Evolutionary conservation across 75 land plant genomes (phyloP).

Genomic region (Cunninghamia lanceolata): DNA sequence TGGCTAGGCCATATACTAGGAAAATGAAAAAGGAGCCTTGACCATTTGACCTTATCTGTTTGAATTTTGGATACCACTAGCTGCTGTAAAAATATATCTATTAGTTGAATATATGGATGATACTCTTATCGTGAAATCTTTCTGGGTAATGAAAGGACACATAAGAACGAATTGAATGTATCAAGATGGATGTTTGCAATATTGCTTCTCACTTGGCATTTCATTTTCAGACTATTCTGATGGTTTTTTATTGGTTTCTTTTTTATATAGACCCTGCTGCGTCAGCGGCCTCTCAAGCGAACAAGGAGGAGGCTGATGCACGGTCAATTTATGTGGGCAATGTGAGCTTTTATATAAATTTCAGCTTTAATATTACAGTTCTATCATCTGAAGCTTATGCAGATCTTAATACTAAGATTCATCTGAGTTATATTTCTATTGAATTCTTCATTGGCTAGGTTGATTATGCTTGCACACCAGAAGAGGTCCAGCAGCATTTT

Average conservation of each 20-base stretch:
- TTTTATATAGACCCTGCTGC: slow-evolving; percentile 41
- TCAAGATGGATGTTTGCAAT: neutral
- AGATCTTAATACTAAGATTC: neutral
- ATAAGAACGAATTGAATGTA: neutral
- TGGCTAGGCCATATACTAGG: neutral
- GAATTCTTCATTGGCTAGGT: slow-evolving; percentile 44
- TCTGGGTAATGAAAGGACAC: neutral
- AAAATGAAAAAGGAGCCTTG: neutral
- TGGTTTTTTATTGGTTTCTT: neutral
- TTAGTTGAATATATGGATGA: neutral
- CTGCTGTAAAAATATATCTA: neutral
- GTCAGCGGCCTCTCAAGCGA: slow-evolving; percentile 66
- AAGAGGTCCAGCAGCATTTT: slow-evolving; percentile 98
- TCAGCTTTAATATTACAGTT: neutral
- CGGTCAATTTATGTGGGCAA: slow-evolving; percentile 93
- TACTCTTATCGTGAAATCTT: neutral
- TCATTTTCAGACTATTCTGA: neutral
- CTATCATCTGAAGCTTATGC: neutral
- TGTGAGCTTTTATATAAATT: slow-evolving; percentile 39
- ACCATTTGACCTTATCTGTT: neutral
- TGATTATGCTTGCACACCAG: slow-evolving; percentile 94
- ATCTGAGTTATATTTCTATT: neutral
- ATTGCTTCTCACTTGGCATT: neutral
- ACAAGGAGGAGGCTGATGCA: slow-evolving; percentile 88
- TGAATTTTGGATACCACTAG: neutral